Evolutionary conservation across 257 asterid genomes (phyloP), one percentile per base, ranked within the genome.

Genomic region (Leptodermis oblonga): DNA sequence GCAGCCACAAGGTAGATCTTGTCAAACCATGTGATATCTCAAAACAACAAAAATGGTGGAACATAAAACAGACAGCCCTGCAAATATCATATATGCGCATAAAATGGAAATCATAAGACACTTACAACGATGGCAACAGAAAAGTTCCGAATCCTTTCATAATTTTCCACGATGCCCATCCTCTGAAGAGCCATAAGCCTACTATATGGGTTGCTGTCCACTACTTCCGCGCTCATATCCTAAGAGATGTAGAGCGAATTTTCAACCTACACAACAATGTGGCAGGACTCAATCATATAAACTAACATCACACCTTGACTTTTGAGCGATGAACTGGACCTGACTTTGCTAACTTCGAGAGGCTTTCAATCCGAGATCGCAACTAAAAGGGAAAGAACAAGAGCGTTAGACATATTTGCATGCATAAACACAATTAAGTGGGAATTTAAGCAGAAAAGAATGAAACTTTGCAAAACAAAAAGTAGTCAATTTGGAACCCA

Each of bases 161-260:
- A 93, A 77, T 93, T 93, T 25, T 84, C 89, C 76, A 93, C 99
- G 52, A 93, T 91, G 42, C 99, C 99, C 99, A 93, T 90, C 87
- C 99, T 87, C 60, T 93, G 96, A 73, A 93, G 96, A n/a, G 97
- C 97, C 99, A 93, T 93, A 70, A 93, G 96, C 80, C 99, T 84
- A 69, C 99, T 93, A 78, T 90, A 93, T 43, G 97, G 99, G 70
- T 93, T 93, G 91, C 96, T 93, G 70, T 89, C 97, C 65, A 92
- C 95, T 82, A 92, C 97, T 85, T 89, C 96, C 39, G 98, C 87
- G 42, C 96, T 90, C 95, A 92, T 87, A 73, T 87, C 90, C 98
- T 92, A 82, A 68, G 79, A 69, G 54, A 60, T 60, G 28, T 49
- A 11, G 1, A 56, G 31, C 18, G 61, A 51, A 22, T 14, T 26